Base-by-base conservation (phyloP, 805 yeast species). In the Yamadazyma paraphyllophila region DNA sequence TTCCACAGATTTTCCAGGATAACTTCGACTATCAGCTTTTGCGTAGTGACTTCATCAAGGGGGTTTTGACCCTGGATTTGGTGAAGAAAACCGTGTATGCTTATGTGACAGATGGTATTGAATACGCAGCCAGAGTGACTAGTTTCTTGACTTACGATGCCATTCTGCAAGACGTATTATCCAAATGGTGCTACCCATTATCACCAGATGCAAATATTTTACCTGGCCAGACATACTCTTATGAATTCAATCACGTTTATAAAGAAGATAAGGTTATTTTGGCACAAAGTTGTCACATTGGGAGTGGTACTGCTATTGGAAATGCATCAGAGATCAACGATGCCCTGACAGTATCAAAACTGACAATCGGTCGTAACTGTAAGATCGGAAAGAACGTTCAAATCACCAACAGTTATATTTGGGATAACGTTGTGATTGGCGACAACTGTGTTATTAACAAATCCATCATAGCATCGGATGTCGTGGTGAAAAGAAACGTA, bases 1-100 rank as follows among this genome's bases (percentile, higher is more conserved):
- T 94, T 9, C 97, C 97, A 1, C 94, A 95, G 12, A 84, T 92
- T 49, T 94, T 92, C 69, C 96, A 89, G 57, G 99, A 94, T 59
- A 92, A 94, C 64, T 94, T 94, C 58, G 99, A 94, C 68, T 94
- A 91, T 63, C 97, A 92, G 64, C 72, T 80, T 43, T 71, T 92
- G 51, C 78, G 99, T 63, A 74, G 78, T 30, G 98, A 94, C 66
- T 94, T 92, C 60, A 87, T 92, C 26, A 85, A 81, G 55, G 97
- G 98, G 44, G 94, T 92, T 20, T 73, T 94, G 48, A 84, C 94
- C 12, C 85, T 95, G 42, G 99, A 94, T 65, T 77, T 94, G 55
- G 72, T 94, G 55, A 91, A 90, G 53, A 92, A 94, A 62, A 86
- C 91, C 45, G 87, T 94, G 26, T 92, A 92, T 64, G 89, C 96